A percentile compares a stretch with the other conserved stretches of the same genome.
Conservation (phyloP, 2,329 filamentous ascomycete species). For the Verticillium klebahnii region DNA sequence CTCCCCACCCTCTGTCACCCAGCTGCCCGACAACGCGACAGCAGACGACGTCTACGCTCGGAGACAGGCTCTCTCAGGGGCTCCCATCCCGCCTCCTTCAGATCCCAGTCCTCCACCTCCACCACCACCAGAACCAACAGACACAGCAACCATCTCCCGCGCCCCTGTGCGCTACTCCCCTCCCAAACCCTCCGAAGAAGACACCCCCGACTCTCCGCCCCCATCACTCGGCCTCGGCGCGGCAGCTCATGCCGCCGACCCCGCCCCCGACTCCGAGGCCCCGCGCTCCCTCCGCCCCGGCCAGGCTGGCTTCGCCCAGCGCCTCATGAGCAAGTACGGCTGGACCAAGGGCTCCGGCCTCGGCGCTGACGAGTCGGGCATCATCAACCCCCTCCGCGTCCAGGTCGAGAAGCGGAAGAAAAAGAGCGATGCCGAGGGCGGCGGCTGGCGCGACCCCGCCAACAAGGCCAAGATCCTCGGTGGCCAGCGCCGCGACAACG, state of each 20-base stretch:
- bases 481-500: constrained; percentile 52
- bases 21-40: constrained; percentile 52
- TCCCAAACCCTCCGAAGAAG: constrained; percentile 24
- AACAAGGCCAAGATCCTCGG: constrained; percentile 77
- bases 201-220: constrained; percentile 36
- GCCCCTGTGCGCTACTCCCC: constrained; percentile 70
- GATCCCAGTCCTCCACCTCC: constrained; percentile 24
- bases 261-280: constrained; percentile 24
- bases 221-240: constrained; percentile 47
- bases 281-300: constrained; percentile 65
- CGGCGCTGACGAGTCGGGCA: constrained; percentile 76
- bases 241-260: constrained; percentile 25
- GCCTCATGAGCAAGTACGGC: constrained; percentile 89
- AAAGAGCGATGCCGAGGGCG: constrained; percentile 71
- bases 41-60: constrained; percentile 67
- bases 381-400: constrained; percentile 76
- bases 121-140: constrained; percentile 30
- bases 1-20: constrained; percentile 40
- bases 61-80: constrained; percentile 51
- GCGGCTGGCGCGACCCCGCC: constrained; percentile 67
- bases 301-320: constrained; percentile 78
- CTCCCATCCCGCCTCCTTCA: constrained; percentile 24
- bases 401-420: constrained; percentile 85
- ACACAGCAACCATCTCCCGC: constrained; percentile 64
- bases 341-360: constrained; percentile 87